A percentile compares a stretch with the other conserved stretches of the same genome.
Conservation (phyloP, 768 basidiomycete species). For the Boletellus ananiceps region DNA sequence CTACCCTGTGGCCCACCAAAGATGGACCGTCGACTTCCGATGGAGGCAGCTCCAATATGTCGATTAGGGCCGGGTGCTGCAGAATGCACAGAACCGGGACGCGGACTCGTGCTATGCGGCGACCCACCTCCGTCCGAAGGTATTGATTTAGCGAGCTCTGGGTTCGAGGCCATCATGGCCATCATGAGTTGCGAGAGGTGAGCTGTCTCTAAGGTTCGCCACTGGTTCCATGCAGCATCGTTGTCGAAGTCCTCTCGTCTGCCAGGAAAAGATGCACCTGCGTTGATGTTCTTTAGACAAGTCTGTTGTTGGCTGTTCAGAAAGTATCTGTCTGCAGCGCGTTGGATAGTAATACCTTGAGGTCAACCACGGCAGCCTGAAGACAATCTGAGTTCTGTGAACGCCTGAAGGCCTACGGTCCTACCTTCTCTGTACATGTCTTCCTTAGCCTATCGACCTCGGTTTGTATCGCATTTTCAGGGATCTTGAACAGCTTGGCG, state of each 20-base stretch:
- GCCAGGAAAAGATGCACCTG: constrained; percentile 78
- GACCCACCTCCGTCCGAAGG: constrained; percentile 42
- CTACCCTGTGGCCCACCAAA: constrained; percentile 31
- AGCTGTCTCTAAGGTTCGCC: constrained; percentile 77
- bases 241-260: constrained; percentile 81
- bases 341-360: constrained; percentile 55
- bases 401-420: background rate
- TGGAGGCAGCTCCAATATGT: constrained; percentile 53
- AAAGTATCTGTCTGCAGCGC: background rate
- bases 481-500: constrained; percentile 68
- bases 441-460: constrained; percentile 67
- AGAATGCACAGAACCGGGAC: constrained; percentile 59
- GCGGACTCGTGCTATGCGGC: constrained; percentile 29
- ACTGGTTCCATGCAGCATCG: constrained; percentile 79
- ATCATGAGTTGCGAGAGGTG: constrained; percentile 87
- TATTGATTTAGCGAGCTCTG: constrained; percentile 77
- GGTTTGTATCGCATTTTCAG: constrained; percentile 58
- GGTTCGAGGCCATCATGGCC: constrained; percentile 79
- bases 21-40: constrained; percentile 66
- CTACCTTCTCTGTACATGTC: constrained; percentile 73
- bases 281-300: constrained; percentile 87
- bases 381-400: constrained; percentile 3
- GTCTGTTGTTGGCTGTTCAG: constrained; percentile 39
- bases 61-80: constrained; percentile 39
- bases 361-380: constrained; percentile 79